phyloP scores from a whole-genome alignment of 139 green algal genomes.

The Micromonas commoda region DNA sequence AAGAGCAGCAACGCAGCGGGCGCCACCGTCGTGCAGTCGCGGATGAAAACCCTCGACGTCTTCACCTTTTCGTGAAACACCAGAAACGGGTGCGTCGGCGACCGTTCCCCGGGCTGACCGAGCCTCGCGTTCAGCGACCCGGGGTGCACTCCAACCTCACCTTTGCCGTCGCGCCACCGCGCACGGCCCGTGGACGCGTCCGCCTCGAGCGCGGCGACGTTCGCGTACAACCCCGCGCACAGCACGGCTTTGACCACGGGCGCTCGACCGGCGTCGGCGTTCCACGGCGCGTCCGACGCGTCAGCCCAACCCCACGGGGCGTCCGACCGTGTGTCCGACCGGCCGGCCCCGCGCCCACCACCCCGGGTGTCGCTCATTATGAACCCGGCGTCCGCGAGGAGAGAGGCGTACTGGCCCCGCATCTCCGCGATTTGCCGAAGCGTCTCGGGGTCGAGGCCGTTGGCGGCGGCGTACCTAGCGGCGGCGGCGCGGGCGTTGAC shows the following conservation, averaged over 20 bases:
- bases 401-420: constrained; percentile 71
- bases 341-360: too few species aligned
- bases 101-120: constrained; percentile 7
- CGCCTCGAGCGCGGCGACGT: constrained; percentile 62
- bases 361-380: constrained; percentile 15
- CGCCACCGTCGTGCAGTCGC: constrained; percentile 71
- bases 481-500: neutral
- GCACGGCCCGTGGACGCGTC: neutral
- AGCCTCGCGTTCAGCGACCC: constrained; percentile 42
- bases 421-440: constrained; percentile 59
- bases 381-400: constrained; percentile 70
- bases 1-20: constrained; percentile 81
- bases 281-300: constrained; percentile 35
- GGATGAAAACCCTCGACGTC: constrained; percentile 66
- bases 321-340: constrained; percentile 7
- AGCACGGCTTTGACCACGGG: constrained; percentile 70
- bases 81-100: constrained; percentile 48
- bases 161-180: constrained; percentile 35
- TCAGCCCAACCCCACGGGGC: neutral
- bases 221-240: constrained; percentile 74
- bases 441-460: constrained; percentile 33
- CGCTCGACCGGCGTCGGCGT: constrained; percentile 35
- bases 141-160: constrained; percentile 74
- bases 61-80: constrained; percentile 73
- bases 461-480: neutral